A percentile compares a stretch with the other conserved stretches of the same genome.
phyloP scores from a whole-genome alignment of 768 basidiomycete genomes.

The Gautieria morchelliformis region DNA sequence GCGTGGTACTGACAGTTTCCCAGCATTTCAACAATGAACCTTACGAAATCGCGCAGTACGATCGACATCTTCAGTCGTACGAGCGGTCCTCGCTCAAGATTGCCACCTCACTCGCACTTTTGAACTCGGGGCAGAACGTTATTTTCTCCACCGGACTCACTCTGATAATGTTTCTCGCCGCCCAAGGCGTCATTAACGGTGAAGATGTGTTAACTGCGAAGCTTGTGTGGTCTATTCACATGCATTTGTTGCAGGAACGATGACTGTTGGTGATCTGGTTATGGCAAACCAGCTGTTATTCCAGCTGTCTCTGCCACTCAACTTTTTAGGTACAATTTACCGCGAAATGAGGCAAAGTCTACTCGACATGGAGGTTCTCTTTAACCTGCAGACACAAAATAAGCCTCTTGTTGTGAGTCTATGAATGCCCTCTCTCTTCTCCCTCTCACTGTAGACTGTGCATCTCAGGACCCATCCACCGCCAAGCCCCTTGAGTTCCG shows the following conservation, averaged over 20 bases:
- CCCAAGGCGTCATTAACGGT: slow-evolving; percentile 92
- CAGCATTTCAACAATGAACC: slow-evolving; percentile 98
- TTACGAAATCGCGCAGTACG: slow-evolving; percentile 86
- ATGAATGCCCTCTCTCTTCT: not conserved
- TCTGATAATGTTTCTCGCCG: slow-evolving; percentile 91
- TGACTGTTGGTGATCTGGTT: slow-evolving; percentile 97
- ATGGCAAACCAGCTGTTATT: slow-evolving; percentile 99
- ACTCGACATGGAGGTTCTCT: slow-evolving; percentile 93
- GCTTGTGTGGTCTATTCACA: not conserved
- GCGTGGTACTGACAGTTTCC: not conserved
- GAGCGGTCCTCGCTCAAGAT: slow-evolving; percentile 92
- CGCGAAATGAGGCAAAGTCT: slow-evolving; percentile 94
- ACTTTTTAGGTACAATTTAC: slow-evolving; percentile 95
- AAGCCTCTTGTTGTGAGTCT: slow-evolving; percentile 49
- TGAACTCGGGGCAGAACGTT: slow-evolving; percentile 95
- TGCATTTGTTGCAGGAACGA: slow-evolving; percentile 52
- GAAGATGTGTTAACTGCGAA: slow-evolving; percentile 10
- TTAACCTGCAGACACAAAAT: slow-evolving; percentile 81
- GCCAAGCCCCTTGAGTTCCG: slow-evolving; percentile 60
- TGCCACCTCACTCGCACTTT: slow-evolving; percentile 82
- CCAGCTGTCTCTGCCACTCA: slow-evolving; percentile 91
- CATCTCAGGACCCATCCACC: slow-evolving; percentile 49
- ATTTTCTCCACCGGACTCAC: slow-evolving; percentile 95
- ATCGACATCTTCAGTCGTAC: slow-evolving; percentile 76
- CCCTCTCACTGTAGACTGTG: not conserved